A percentile compares a stretch with the other conserved stretches of the same genome.
These are phyloP conservation scores for Eleusine coracana DNA, from an alignment of 176 grass and related monocot genomes.

Conservation along the genomic window DNA sequence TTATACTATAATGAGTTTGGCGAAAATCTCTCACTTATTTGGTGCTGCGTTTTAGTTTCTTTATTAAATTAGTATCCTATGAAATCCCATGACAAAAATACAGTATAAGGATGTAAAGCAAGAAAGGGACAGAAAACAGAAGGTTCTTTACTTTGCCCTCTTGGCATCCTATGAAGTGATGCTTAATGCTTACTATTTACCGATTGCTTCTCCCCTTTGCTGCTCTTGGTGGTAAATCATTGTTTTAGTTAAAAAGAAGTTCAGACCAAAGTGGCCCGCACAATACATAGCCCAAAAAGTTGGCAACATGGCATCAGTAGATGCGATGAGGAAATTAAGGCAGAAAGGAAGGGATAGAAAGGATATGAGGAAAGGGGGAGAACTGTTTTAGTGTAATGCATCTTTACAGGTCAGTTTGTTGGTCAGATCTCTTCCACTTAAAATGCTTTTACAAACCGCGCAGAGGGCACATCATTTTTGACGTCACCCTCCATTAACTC, in stretches of 20 bases:
- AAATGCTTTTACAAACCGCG: conserved; percentile 15
- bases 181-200: conserved; percentile 42
- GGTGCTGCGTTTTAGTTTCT: background rate
- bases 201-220: conserved; percentile 30
- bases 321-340: conserved; percentile 36
- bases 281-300: conserved; percentile 35
- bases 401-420: conserved; percentile 39
- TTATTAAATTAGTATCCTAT: conserved; percentile 32
- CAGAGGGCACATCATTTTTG: conserved; percentile 24
- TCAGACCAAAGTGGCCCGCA: conserved; percentile 34
- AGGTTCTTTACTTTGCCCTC: conserved; percentile 55
- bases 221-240: conserved; percentile 41
- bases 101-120: conserved; percentile 21
- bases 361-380: conserved; percentile 4
- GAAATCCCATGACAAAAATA: conserved; percentile 30
- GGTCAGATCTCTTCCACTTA: conserved; percentile 39
- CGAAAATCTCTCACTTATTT: conserved; percentile 17
- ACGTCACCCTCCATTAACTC: conserved; percentile 13
- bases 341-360: conserved; percentile 41
- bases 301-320: conserved; percentile 39
- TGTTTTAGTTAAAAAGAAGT: conserved; percentile 18
- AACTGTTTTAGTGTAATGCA: conserved; percentile 23
- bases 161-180: conserved; percentile 53
- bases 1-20: conserved; percentile 14
- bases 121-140: conserved; percentile 20